Conservation (phyloP, 2,329 filamentous ascomycete genomes). For the Fusarium xylarioides region DNA sequence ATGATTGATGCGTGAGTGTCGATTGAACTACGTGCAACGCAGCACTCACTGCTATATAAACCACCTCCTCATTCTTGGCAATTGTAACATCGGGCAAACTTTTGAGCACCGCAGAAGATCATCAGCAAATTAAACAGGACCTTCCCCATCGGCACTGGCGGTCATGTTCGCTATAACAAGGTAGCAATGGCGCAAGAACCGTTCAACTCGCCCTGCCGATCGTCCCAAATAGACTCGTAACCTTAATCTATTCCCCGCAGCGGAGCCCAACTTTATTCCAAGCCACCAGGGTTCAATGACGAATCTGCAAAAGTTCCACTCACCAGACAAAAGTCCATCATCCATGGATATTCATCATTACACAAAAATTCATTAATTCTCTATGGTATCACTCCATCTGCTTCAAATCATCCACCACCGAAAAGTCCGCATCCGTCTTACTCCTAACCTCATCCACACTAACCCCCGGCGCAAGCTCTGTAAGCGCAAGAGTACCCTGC, state of each 20-base stretch:
- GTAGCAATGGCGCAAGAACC: conserved; percentile 3
- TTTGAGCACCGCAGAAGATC: conserved; percentile 21
- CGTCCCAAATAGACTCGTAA: conserved; percentile 8
- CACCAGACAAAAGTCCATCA: neutral
- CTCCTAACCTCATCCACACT: conserved; percentile 72
- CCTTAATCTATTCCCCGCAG: conserved; percentile 33
- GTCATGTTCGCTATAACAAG: conserved; percentile 4
- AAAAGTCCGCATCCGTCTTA: conserved; percentile 76
- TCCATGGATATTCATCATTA: neutral
- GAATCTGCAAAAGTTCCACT: conserved; percentile 21
- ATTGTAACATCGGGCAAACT: neutral
- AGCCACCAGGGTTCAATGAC: conserved; percentile 10
- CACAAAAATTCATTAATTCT: neutral
- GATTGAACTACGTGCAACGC: neutral
- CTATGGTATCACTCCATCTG: conserved; percentile 50
- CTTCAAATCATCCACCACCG: conserved; percentile 66
- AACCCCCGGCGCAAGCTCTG: conserved; percentile 75
- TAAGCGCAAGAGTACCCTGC: conserved; percentile 70
- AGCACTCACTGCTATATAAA: conserved; percentile 18
- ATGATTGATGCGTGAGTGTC: conserved; percentile 10
- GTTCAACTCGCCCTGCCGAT: conserved; percentile 22
- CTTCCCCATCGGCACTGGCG: conserved; percentile 27
- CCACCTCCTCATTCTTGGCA: neutral
- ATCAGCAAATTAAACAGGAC: conserved; percentile 8
- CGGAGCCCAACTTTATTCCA: neutral